Evolutionary conservation across 2,329 filamentous ascomycete species (phyloP).

Genomic region (Aspergillus sp.): DNA sequence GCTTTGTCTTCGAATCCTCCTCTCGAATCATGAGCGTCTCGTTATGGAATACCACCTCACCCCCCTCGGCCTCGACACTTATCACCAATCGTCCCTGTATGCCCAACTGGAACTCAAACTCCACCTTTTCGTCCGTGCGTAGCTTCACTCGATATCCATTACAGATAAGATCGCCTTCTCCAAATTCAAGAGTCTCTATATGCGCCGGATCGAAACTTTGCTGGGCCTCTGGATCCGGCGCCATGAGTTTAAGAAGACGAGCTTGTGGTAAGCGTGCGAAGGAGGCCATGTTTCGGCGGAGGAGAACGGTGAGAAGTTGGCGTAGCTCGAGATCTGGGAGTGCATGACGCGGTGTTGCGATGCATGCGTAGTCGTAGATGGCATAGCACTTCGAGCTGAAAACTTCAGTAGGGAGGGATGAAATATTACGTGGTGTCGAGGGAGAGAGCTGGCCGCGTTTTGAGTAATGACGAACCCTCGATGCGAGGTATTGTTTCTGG

Average conservation of each 20-base stretch:
- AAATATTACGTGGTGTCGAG: conserved; percentile 15
- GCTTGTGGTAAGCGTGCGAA: conserved; percentile 37
- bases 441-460: conserved; percentile 2
- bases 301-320: conserved; percentile 27
- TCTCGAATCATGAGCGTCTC: conserved; percentile 28
- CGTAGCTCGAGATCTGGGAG: conserved; percentile 18
- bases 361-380: conserved; percentile 25
- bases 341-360: conserved; percentile 18
- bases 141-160: conserved; percentile 30
- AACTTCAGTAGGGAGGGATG: conserved; percentile 23
- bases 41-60: conserved; percentile 24
- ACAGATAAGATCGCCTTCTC: conserved; percentile 32
- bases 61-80: conserved; percentile 18
- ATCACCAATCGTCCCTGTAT: conserved; percentile 27
- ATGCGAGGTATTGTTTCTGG: not conserved
- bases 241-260: conserved; percentile 24
- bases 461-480: not conserved
- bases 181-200: conserved; percentile 28
- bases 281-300: conserved; percentile 34
- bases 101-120: conserved; percentile 29
- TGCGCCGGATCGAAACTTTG: conserved; percentile 26
- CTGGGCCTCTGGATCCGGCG: conserved; percentile 12
- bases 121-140: conserved; percentile 26
- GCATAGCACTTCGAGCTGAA: conserved; percentile 21
- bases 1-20: conserved; percentile 13